Conservation (phyloP, 129 eudicot genomes). For the Lactuca saligna region DNA sequence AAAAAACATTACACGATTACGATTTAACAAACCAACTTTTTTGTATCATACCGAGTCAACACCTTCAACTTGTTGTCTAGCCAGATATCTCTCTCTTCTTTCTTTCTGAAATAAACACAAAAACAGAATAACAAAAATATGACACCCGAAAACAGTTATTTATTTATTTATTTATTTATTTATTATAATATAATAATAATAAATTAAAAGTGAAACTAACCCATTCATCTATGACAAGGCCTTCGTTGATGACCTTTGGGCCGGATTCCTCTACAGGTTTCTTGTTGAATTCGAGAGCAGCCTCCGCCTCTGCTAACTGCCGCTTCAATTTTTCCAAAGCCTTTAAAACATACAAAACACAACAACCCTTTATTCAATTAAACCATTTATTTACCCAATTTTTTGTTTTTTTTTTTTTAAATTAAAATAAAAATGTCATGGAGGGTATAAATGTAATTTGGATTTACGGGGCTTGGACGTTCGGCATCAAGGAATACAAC, state of each 20-base stretch:
- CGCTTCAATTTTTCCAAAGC: slow-evolving; percentile 39
- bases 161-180: no score
- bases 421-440: not conserved
- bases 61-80: slow-evolving; percentile 76
- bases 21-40: slow-evolving; percentile 1
- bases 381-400: no score
- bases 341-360: slow-evolving; percentile 9
- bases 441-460: not conserved
- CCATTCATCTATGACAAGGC: slow-evolving; percentile 51
- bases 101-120: slow-evolving; percentile 47
- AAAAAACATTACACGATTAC: slow-evolving; percentile 1
- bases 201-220: slow-evolving; percentile 23
- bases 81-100: slow-evolving; percentile 78
- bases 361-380: no score
- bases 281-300: slow-evolving; percentile 37
- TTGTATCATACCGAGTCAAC: slow-evolving; percentile 50
- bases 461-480: slow-evolving; percentile 21
- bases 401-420: no score
- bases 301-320: slow-evolving; percentile 41
- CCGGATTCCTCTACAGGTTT: slow-evolving; percentile 33
- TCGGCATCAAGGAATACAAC: slow-evolving; percentile 19
- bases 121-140: not conserved
- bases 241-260: slow-evolving; percentile 36
- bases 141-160: no score
- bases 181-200: no score